Evolutionary conservation across 1,139 yeast genomes (phyloP), one percentile per base, ranked within the genome.

Genomic region (Lodderomyces orthopsilosis): DNA sequence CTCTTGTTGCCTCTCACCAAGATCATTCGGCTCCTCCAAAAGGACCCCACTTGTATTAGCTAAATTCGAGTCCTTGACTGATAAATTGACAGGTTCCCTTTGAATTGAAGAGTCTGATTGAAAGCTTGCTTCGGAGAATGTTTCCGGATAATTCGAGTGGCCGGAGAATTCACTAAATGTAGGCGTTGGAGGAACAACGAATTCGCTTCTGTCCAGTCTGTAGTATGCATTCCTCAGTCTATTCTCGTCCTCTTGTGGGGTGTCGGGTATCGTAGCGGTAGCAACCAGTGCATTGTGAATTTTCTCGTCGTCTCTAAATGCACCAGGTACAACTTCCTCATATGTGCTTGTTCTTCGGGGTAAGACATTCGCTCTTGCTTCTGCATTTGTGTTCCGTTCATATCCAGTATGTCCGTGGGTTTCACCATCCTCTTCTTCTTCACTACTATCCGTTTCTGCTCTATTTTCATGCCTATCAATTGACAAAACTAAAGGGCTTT

Each of bases 41-140:
- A 26, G 14, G 14, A 33, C n/a, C 9, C 41, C 42, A 7, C 35
- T 27, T 23, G 35, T 30, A 6, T 26, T 13, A 7, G 6, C 18
- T 19, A 24, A 22, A 8, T 32, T 37, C 27, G 35, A 18, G 7
- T 37, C 42, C 37, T 41, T 43, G 23, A 65, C 27, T 39, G 62
- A 55, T 48, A 66, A 57, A 21, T 49, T 48, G 1, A 45, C 51
- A 2, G 72, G 72, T 46, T 68, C 74, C 23, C 54, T 37, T 46
- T 67, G 74, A 23, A 66, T 65, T 6, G 71, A 65, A 47, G 65
- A 69, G 40, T 67, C 73, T 0, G 73, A 66, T 35, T 53, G 57
- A 46, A 54, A 66, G 46, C 72, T 67, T 34, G 53, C 52, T 14
- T 66, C 71, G 1, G 68, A 63, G 23, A 45, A 48, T 8, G 70